A percentile compares a stretch with the other conserved stretches of the same genome.
phyloP scores from a whole-genome alignment of 2,329 filamentous ascomycete species.

The Xylaria arbuscula region DNA sequence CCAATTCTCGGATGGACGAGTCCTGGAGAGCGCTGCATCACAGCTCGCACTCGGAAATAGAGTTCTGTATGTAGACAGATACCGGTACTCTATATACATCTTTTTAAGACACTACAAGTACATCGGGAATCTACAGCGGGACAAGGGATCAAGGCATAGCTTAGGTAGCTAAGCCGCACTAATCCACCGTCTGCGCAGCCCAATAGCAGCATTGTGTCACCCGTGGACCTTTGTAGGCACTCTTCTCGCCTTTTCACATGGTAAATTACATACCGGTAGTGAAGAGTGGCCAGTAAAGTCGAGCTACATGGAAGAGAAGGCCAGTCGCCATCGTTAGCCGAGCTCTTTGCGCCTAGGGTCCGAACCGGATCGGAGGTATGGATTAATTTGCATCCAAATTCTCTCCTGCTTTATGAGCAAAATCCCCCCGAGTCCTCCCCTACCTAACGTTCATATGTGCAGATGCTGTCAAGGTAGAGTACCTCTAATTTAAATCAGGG shows the following conservation, averaged over 20 bases:
- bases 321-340: not conserved
- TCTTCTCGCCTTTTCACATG: not conserved
- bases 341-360: not conserved
- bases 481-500: not conserved
- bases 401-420: not conserved
- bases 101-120: not conserved
- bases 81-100: no score
- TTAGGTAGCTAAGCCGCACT: conserved; percentile 17
- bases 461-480: not conserved
- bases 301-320: not conserved
- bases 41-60: not conserved
- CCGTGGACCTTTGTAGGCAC: no score
- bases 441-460: not conserved
- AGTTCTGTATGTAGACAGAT: no score
- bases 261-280: no score
- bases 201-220: no score
- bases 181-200: not conserved
- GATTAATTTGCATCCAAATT: not conserved
- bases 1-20: conserved; percentile 5
- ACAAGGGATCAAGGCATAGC: conserved; percentile 18
- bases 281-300: not conserved
- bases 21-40: not conserved
- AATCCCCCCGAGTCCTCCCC: not conserved
- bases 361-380: not conserved
- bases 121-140: not conserved